phyloP scores from a whole-genome alignment of 148 eudicot genomes.

The Arbutus unedo region DNA sequence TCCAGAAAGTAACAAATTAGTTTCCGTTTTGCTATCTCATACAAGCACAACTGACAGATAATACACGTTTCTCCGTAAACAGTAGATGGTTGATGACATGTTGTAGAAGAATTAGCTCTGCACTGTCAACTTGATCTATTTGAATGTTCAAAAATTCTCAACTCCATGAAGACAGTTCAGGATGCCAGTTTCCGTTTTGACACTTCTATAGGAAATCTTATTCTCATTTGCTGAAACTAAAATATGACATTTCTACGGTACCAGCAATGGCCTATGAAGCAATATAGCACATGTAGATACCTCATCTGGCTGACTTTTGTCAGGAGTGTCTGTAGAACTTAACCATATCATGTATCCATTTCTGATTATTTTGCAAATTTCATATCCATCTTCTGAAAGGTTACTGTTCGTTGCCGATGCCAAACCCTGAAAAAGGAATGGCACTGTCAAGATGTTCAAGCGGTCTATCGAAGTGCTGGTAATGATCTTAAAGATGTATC shows the following conservation, averaged over 20 bases:
- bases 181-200: neutral
- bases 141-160: neutral
- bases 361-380: neutral
- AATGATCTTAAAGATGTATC: constrained; percentile 66
- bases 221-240: neutral
- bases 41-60: neutral
- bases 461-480: constrained; percentile 46
- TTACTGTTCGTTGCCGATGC: constrained; percentile 76
- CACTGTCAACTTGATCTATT: neutral
- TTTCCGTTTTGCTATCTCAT: neutral
- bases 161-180: neutral
- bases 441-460: constrained; percentile 80
- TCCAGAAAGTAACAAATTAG: neutral
- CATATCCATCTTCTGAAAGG: constrained; percentile 42
- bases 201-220: neutral
- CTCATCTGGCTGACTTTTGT: neutral
- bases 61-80: neutral
- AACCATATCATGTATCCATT: neutral
- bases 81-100: neutral
- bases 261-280: neutral
- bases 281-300: neutral
- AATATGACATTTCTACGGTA: neutral
- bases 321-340: neutral
- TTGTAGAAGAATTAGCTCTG: neutral
- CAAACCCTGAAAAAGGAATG: constrained; percentile 90